Percentiles rank a stretch among this genome's conserved stretches.
Evolutionary conservation across 2,329 filamentous ascomycete genomes (phyloP).

Genomic region (Lachnellula occidentalis): DNA sequence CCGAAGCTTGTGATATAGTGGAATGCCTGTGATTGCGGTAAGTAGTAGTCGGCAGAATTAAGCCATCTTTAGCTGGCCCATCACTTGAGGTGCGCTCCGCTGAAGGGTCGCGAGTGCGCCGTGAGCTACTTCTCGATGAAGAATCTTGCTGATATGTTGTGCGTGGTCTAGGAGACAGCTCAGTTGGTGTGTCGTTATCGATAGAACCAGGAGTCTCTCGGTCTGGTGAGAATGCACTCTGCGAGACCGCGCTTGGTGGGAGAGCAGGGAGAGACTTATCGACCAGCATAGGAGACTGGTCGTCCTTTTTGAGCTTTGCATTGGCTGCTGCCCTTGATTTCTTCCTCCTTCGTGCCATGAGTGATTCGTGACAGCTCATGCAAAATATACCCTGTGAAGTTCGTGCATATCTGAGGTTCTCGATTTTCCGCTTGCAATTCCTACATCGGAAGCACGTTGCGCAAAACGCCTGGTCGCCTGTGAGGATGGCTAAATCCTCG

Average conservation of each 20-base stretch:
- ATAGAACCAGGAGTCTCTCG: constrained; percentile 51
- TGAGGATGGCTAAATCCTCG: constrained; percentile 94
- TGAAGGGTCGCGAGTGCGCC: constrained; percentile 41
- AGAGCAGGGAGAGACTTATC: constrained; percentile 93
- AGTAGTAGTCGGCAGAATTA: constrained; percentile 67
- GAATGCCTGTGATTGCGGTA: constrained; percentile 78
- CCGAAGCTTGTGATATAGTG: constrained; percentile 52
- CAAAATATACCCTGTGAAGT: constrained; percentile 99
- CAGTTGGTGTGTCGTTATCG: constrained; percentile 62
- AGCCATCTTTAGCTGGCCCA: constrained; percentile 47
- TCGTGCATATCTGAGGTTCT: constrained; percentile 93
- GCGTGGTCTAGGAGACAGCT: constrained; percentile 60
- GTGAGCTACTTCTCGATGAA: constrained; percentile 49
- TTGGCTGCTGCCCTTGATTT: constrained; percentile 66
- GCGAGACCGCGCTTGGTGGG: constrained; percentile 66
- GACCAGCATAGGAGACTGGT: constrained; percentile 60
- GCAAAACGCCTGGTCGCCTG: constrained; percentile 96
- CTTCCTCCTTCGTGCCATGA: constrained; percentile 90
- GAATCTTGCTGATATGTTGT: constrained; percentile 48
- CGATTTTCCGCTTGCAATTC: constrained; percentile 98
- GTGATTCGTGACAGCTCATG: constrained; percentile 95
- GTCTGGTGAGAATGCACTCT: constrained; percentile 53
- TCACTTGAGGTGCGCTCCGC: constrained; percentile 46
- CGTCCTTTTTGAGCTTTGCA: constrained; percentile 58
- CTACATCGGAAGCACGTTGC: constrained; percentile 94